Base-by-base conservation (phyloP, 805 yeast species). In the Yamadazyma philogaea region DNA sequence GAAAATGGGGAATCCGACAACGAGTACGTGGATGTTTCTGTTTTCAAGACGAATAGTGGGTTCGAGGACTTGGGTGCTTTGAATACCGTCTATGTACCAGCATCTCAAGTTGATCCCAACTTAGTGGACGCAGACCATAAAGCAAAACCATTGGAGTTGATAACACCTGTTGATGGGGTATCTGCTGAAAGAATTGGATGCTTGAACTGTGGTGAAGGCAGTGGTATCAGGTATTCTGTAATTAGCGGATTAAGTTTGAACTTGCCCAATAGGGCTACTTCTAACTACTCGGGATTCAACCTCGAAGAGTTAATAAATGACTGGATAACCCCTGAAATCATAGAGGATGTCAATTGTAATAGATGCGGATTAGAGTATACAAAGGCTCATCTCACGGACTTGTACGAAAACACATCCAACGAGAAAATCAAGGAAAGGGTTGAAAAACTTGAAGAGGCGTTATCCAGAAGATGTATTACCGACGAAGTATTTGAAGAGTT, bases 341-440 rank as follows among this genome's bases (percentile, higher is more conserved):
- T 91, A 45, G 90, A 87, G 51, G 96, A 89, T 35, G 99, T 91
- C 28, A 91, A 89, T 62, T 91, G 99, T 68, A 88, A 90, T 56
- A 74, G 98, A 54, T 91, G 98, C 69, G 91, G 95, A 2, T 70
- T 91, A 50, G 61, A 62, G 21, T 81, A 81, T 45, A 82, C 86
- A 10, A 65, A 63, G 39, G 73, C 70, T n/a, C 79, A 74, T 48
- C 62, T 83, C 26, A 43, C 55, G 10, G 52, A 55, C 11, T 73
- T 90, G 46, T 64, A 84, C 1, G 53, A 57, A 2, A 74, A 69
- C 48, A 72, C 81, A 37, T 70, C 71, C 35, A 59, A 52, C 34
- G 65, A 56, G 2, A 63, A 60, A 41, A 47, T 68, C 10, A 37
- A 52, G 5, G 45, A 38, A 14, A 56, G 74, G n/a, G 37, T 66